phyloP scores from a whole-genome alignment of 306 rosid species.

The Dryas alaskensis region DNA sequence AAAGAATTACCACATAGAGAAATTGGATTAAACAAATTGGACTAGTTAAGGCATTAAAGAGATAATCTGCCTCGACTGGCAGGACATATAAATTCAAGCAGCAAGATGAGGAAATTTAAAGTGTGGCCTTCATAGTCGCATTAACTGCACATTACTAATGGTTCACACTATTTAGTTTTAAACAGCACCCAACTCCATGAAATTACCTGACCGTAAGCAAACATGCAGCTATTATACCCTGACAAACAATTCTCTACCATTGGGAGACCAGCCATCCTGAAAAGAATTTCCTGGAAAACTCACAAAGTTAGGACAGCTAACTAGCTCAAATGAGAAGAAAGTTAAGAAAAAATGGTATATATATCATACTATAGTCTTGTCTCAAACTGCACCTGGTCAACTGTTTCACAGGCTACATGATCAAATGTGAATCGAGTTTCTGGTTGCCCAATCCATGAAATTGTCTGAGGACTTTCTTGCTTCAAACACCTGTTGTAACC shows the following conservation, averaged over 20 bases:
- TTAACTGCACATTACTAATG: neutral
- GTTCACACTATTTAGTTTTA: neutral
- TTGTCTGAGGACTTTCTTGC: constrained; percentile 73
- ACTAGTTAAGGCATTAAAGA: neutral
- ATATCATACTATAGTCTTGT: constrained; percentile 1
- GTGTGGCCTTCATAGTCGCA: neutral
- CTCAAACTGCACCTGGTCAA: constrained; percentile 66
- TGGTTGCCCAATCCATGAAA: constrained; percentile 84
- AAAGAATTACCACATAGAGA: neutral
- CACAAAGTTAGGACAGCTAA: constrained; percentile 21
- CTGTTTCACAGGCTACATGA: constrained; percentile 95
- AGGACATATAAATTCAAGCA: neutral
- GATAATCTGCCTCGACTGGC: neutral
- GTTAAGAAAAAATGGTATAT: neutral
- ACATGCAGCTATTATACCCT: constrained; percentile 96
- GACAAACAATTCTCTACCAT: constrained; percentile 98
- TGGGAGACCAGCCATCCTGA: constrained; percentile 91
- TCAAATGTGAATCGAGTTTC: constrained; percentile 89
- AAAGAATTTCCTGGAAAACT: constrained; percentile 72
- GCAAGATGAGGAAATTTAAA: neutral
- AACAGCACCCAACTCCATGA: constrained; percentile 16
- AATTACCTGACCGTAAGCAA: constrained; percentile 95
- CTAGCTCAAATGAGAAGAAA: constrained; percentile 4
- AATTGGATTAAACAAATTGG: neutral
- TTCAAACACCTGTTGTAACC: constrained; percentile 84